These are phyloP conservation scores for Alternaria arborescens DNA, from an alignment of 2,329 filamentous ascomycete genomes.

Conservation along the genomic window DNA sequence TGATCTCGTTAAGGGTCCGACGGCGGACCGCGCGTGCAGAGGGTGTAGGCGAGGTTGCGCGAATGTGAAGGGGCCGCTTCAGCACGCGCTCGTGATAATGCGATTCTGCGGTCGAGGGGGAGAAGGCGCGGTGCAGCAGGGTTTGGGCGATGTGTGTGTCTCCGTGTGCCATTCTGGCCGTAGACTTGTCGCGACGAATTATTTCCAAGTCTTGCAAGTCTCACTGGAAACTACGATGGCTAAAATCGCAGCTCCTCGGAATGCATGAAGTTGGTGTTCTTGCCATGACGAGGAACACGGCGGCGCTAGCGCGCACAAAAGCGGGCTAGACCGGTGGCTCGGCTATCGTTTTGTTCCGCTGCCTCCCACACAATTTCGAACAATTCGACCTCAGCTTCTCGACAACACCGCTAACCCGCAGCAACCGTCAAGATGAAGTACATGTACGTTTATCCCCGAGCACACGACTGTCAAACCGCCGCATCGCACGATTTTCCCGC, in stretches of 20 bases:
- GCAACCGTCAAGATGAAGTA: slow-evolving; percentile 88
- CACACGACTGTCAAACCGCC: slow-evolving; percentile 21
- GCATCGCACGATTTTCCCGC: slow-evolving; percentile 19
- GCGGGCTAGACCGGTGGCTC: slow-evolving; percentile 21
- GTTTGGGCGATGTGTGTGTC: slow-evolving; percentile 50
- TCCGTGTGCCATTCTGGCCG: slow-evolving; percentile 28
- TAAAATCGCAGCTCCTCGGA: not conserved
- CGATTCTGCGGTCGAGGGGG: slow-evolving; percentile 71
- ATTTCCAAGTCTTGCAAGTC: not conserved
- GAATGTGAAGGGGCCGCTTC: slow-evolving; percentile 80
- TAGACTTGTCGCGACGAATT: not conserved
- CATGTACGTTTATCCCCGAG: slow-evolving; percentile 64
- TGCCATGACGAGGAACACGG: slow-evolving; percentile 12
- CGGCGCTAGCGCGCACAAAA: slow-evolving; percentile 14
- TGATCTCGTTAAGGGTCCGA: slow-evolving; percentile 62
- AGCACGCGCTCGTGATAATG: slow-evolving; percentile 86
- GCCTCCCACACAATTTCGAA: slow-evolving; percentile 18
- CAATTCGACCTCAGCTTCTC: slow-evolving; percentile 28
- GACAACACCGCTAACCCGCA: slow-evolving; percentile 47
- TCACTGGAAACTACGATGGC: not conserved
- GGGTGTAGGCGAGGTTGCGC: slow-evolving; percentile 74
- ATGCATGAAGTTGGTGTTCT: not conserved
- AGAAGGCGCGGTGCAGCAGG: slow-evolving; percentile 81
- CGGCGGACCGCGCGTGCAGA: slow-evolving; percentile 51
- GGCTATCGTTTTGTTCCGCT: slow-evolving; percentile 26